A percentile compares a stretch with the other conserved stretches of the same genome.
These are phyloP conservation scores for Starmera quercuum DNA, from an alignment of 805 yeast genomes.

Conservation along the genomic window DNA sequence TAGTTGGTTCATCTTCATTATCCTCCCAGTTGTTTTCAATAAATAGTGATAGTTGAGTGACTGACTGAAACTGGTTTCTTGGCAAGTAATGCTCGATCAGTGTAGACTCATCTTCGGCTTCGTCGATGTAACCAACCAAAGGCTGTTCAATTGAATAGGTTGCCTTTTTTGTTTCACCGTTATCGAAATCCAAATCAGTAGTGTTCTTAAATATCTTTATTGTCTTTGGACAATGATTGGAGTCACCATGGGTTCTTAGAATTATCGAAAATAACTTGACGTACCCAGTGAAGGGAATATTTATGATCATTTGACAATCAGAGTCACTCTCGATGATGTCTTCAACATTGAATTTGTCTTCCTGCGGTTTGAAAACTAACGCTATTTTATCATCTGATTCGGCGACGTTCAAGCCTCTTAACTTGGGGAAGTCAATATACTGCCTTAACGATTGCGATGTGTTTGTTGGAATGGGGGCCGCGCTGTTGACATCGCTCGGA, in stretches of 20 bases:
- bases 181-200: slow-evolving; percentile 65
- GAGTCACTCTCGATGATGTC: slow-evolving; percentile 55
- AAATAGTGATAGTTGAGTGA: slow-evolving; percentile 59
- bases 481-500: slow-evolving; percentile 27
- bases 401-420: slow-evolving; percentile 57
- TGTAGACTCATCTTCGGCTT: slow-evolving; percentile 31
- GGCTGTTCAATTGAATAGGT: slow-evolving; percentile 57
- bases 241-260: slow-evolving; percentile 54
- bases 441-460: slow-evolving; percentile 59
- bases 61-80: slow-evolving; percentile 63
- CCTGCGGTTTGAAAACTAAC: slow-evolving; percentile 40
- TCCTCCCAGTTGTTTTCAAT: slow-evolving; percentile 59
- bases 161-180: slow-evolving; percentile 39
- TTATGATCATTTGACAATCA: slow-evolving; percentile 72
- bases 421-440: slow-evolving; percentile 50
- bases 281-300: slow-evolving; percentile 72
- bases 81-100: slow-evolving; percentile 82
- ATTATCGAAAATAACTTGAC: slow-evolving; percentile 71
- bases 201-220: slow-evolving; percentile 70
- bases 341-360: slow-evolving; percentile 41
- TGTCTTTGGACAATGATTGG: slow-evolving; percentile 55
- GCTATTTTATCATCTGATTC: slow-evolving; percentile 40
- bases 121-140: slow-evolving; percentile 39
- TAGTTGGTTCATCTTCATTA: slow-evolving; percentile 51
- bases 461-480: slow-evolving; percentile 65